A percentile compares a stretch with the other conserved stretches of the same genome.
Conservation (phyloP, 805 yeast genomes). For the Candida maltosa region DNA sequence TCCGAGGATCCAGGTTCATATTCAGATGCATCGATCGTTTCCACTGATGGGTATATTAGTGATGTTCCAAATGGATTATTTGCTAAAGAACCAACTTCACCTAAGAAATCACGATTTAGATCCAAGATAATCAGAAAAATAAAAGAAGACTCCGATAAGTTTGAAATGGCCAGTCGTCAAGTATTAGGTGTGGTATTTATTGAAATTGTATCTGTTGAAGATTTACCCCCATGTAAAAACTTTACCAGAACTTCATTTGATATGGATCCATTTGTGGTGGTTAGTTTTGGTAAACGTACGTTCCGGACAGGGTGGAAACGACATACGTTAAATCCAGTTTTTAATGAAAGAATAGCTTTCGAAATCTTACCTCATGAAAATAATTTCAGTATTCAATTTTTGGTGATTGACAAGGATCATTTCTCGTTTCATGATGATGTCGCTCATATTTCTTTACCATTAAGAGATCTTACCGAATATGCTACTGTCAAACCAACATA, state of each 20-base stretch:
- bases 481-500: conserved; percentile 19
- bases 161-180: conserved; percentile 35
- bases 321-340: conserved; percentile 80
- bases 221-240: conserved; percentile 74
- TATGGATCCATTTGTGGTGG: conserved; percentile 95
- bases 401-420: conserved; percentile 80
- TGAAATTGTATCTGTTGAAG: conserved; percentile 70
- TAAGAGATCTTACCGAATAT: conserved; percentile 44
- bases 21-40: conserved; percentile 17
- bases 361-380: conserved; percentile 68
- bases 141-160: conserved; percentile 14
- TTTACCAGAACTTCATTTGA: conserved; percentile 77
- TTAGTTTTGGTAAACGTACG: conserved; percentile 84
- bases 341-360: conserved; percentile 75
- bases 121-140: conserved; percentile 1
- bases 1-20: conserved; percentile 15
- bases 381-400: conserved; percentile 62
- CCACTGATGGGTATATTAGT: conserved; percentile 6
- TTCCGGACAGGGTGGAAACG: conserved; percentile 81
- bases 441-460: conserved; percentile 59
- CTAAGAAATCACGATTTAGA: conserved; percentile 5
- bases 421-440: conserved; percentile 82
- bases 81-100: neutral
- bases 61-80: conserved; percentile 1
- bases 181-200: conserved; percentile 71